A percentile compares a stretch with the other conserved stretches of the same genome.
These are phyloP conservation scores for Coemansia sp. DNA, from an alignment of 192 early-diverging fungal genomes.

Conservation along the genomic window DNA sequence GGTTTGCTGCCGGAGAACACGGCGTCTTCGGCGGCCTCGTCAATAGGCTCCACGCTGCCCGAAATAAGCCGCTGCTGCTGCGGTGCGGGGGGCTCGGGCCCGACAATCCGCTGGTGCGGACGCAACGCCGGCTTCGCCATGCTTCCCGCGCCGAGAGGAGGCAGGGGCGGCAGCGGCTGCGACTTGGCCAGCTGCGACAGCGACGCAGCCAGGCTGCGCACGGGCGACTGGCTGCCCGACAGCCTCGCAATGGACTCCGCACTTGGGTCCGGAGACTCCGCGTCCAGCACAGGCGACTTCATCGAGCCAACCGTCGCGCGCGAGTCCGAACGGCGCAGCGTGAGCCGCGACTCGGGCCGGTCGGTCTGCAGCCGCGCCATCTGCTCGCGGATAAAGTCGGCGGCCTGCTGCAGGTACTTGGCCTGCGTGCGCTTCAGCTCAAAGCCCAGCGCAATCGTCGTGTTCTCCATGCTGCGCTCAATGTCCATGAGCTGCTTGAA, in stretches of 20 bases:
- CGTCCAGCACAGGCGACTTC: background rate
- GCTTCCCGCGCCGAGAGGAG: background rate
- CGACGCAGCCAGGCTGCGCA: constrained; percentile 19
- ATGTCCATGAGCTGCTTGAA: constrained; percentile 50
- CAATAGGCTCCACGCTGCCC: background rate
- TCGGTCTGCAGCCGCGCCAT: constrained; percentile 34
- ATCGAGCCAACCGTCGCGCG: background rate
- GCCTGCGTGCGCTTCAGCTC: constrained; percentile 53
- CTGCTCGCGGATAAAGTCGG: constrained; percentile 52
- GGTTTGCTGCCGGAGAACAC: background rate
- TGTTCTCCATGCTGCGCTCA: constrained; percentile 53
- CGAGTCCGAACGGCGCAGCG: constrained; percentile 3
- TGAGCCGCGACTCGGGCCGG: constrained; percentile 19
- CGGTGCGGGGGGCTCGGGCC: background rate
- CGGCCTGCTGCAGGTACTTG: constrained; percentile 47
- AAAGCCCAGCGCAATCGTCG: constrained; percentile 48
- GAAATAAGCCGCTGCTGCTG: too few relatives aligned
- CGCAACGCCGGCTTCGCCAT: background rate
- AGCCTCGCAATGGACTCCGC: background rate
- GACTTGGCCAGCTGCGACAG: constrained; percentile 9
- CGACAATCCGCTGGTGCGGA: constrained; percentile 4
- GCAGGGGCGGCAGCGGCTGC: background rate
- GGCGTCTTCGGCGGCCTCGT: background rate
- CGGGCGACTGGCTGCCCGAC: constrained; percentile 10
- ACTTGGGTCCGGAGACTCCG: constrained; percentile 6